Base-by-base conservation (phyloP, 1,284 basidiomycete species). In the Boletus sp. region DNA sequence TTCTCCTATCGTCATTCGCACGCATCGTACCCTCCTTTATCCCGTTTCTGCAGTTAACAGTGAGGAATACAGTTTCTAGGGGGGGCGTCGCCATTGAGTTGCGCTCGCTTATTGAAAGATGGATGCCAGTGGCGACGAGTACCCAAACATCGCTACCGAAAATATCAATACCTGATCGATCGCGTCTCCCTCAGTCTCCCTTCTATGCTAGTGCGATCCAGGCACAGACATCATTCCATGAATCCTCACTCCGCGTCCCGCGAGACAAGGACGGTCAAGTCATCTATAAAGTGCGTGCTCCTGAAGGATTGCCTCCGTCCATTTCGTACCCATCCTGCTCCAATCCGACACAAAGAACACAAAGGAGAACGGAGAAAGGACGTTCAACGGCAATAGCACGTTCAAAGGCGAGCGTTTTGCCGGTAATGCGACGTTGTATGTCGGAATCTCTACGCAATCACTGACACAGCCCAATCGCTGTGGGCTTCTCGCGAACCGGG, bases 401-500 rank as follows among this genome's bases (percentile, higher is more conserved):
- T 14, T n/a, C 27, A 20, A 29, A 4, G n/a, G n/a, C 26, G 4
- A 30, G 27, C 5, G n/a, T 23, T 20, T 17, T 32, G 27, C 33
- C 42, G 44, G 17, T 25, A 19, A n/a, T 13, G 22, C 17, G 43
- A 46, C 12, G 14, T 36, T 36, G 23, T 27, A 45, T 8, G 22
- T 33, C 41, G 29, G 41, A 41, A 13, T 2, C 27, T 29, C n/a
- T 23, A n/a, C 29, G 13, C 20, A 8, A n/a, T 14, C 7, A 26
- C 17, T 23, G 25, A 48, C 39, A 49, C 46, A 50, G 47, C 49
- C 46, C 25, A 29, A 29, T n/a, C n/a, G n/a, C n/a, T n/a, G n/a
- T n/a, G n/a, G n/a, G 10, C 25, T n/a, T 29, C 46, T 35, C 16
- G 26, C 42, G 26, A 47, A 26, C 33, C 44, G 29, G 38, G n/a